These are phyloP conservation scores for Fusarium temperatum DNA, from an alignment of 2,329 filamentous ascomycete species.

Conservation along the genomic window DNA sequence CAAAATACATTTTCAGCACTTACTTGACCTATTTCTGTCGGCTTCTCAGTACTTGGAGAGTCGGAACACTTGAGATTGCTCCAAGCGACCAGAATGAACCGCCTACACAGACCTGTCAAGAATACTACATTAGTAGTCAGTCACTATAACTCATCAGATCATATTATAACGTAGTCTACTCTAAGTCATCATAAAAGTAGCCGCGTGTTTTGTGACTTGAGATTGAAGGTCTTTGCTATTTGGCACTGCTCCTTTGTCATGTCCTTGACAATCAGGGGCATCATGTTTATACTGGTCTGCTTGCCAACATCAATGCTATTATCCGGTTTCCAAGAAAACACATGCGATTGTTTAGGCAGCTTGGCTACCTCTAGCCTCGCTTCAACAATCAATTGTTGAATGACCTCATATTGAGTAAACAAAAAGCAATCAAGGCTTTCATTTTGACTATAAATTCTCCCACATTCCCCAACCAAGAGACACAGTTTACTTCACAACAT, in stretches of 20 bases:
- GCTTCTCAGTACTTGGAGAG: not conserved
- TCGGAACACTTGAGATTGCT: no score
- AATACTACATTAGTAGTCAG: not conserved
- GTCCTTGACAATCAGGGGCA: not conserved
- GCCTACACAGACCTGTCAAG: not conserved
- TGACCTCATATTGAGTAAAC: not conserved
- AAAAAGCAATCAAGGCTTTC: not conserved
- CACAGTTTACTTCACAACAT: not conserved
- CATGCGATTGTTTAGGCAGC: not conserved
- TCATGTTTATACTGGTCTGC: not conserved
- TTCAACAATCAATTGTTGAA: not conserved
- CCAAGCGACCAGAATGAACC: not conserved
- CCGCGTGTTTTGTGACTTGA: not conserved
- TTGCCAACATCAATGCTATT: not conserved
- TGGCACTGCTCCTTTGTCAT: not conserved
- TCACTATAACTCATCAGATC: not conserved
- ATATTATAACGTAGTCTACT: not conserved
- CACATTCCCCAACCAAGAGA: not conserved
- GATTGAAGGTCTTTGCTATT: not conserved
- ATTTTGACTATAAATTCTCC: not conserved
- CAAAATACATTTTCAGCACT: slow-evolving; percentile 26
- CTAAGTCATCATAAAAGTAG: not conserved
- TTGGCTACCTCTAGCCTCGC: not conserved
- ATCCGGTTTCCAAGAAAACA: not conserved
- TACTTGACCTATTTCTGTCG: not conserved